Conservation (phyloP, 2,329 filamentous ascomycete species). For the Hypoxylon sp. region DNA sequence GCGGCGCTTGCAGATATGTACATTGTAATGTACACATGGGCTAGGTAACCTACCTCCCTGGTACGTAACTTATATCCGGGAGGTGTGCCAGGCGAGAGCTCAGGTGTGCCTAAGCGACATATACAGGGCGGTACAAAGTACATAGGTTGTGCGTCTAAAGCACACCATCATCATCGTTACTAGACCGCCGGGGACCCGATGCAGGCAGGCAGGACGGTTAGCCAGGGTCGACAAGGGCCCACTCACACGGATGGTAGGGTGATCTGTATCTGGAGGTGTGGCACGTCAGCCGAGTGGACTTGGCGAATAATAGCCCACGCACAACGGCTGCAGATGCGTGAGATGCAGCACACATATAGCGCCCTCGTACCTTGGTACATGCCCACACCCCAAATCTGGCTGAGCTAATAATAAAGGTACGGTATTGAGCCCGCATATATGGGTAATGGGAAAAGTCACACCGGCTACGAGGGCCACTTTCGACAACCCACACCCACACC, state of each 20-base stretch:
- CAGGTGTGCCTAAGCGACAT: constrained; percentile 34
- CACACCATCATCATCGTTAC: constrained; percentile 43
- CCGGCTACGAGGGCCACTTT: constrained; percentile 32
- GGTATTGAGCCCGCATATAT: constrained; percentile 27
- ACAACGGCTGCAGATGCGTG: constrained; percentile 56
- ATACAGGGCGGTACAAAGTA: constrained; percentile 26
- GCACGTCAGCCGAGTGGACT: constrained; percentile 46
- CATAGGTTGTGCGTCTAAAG: constrained; percentile 35
- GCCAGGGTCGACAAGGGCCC: constrained; percentile 37
- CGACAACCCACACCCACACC: constrained; percentile 6
- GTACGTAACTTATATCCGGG: constrained; percentile 44
- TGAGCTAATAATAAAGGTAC: constrained; percentile 43
- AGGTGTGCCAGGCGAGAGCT: constrained; percentile 38
- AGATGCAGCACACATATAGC: constrained; percentile 53
- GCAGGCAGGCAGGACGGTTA: constrained; percentile 43
- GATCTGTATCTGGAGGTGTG: constrained; percentile 50
- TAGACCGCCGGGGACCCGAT: constrained; percentile 43
- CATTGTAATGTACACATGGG: constrained; percentile 26
- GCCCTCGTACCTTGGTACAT: constrained; percentile 43
- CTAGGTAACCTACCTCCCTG: constrained; percentile 35
- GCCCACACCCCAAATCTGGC: constrained; percentile 33
- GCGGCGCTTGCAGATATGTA: constrained; percentile 38
- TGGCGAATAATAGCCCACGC: constrained; percentile 49
- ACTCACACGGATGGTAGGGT: constrained; percentile 48
- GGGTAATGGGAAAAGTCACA: constrained; percentile 42